Conservation (phyloP, 176 grass and related monocot genomes). For the Chrysopogon serrulatus region DNA sequence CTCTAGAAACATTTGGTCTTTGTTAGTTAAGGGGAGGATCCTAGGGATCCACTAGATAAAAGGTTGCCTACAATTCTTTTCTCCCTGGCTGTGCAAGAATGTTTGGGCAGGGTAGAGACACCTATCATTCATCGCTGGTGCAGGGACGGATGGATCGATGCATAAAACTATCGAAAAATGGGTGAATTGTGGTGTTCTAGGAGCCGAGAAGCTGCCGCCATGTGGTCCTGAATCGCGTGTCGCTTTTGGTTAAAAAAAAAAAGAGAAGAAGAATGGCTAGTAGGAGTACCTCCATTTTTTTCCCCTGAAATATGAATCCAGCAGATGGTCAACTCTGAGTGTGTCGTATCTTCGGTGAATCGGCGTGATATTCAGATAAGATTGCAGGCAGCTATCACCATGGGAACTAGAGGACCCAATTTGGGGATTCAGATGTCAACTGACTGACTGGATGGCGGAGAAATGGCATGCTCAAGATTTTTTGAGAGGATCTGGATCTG, state of each 20-base stretch:
- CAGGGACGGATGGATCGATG: not conserved
- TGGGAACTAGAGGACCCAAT: not conserved
- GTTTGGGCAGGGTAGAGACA: conserved; percentile 30
- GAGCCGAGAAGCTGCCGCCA: conserved; percentile 31
- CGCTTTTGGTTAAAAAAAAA: not conserved
- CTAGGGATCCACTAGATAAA: conserved; percentile 35
- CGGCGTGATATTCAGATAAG: not conserved
- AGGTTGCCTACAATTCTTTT: not conserved
- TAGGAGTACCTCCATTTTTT: not conserved
- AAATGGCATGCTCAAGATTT: not conserved
- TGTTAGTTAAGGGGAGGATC: conserved; percentile 22
- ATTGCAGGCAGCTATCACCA: not conserved
- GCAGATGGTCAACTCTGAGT: conserved; percentile 18
- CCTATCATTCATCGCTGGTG: not conserved
- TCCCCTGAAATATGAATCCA: not conserved
- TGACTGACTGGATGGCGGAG: not conserved
- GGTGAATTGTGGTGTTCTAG: not conserved
- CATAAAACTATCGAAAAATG: not conserved
- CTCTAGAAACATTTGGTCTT: conserved; percentile 8
- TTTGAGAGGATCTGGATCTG: not conserved
- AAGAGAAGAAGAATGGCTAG: not conserved
- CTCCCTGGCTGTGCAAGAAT: conserved; percentile 9
- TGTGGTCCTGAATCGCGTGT: conserved; percentile 36
- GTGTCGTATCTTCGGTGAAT: conserved; percentile 17
- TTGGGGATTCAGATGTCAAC: not conserved